A percentile compares a stretch with the other conserved stretches of the same genome.
These are phyloP conservation scores for Arthrinium puccinioides DNA, from an alignment of 2,329 filamentous ascomycete species.

Conservation along the genomic window DNA sequence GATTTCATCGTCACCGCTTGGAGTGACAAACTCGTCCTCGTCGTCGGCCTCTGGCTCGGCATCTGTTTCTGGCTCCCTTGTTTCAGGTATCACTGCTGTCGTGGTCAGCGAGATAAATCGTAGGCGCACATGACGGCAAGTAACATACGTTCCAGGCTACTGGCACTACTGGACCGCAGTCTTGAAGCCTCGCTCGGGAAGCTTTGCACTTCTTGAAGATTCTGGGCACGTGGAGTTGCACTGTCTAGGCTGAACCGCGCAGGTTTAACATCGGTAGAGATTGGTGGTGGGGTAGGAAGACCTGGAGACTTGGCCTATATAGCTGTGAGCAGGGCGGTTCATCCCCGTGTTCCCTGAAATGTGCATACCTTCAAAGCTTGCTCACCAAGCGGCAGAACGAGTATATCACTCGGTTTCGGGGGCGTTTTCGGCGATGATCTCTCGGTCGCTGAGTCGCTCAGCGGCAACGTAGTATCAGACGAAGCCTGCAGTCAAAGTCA, in stretches of 20 bases:
- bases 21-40: constrained; percentile 37
- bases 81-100: constrained; percentile 42
- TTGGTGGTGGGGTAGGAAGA: constrained; percentile 57
- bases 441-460: constrained; percentile 23
- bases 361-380: constrained; percentile 27
- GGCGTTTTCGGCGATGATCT: constrained; percentile 29
- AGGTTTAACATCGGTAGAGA: constrained; percentile 68
- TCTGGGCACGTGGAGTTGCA: constrained; percentile 77
- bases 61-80: constrained; percentile 41
- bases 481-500: constrained; percentile 30
- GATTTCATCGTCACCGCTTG: constrained; percentile 38
- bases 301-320: constrained; percentile 25
- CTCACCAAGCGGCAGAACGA: constrained; percentile 26
- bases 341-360: no score
- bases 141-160: constrained; percentile 64
- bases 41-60: constrained; percentile 48
- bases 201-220: constrained; percentile 64
- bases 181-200: constrained; percentile 43
- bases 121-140: not conserved
- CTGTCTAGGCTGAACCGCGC: constrained; percentile 58
- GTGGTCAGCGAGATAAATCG: constrained; percentile 15
- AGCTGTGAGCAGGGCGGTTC: constrained; percentile 11
- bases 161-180: constrained; percentile 59
- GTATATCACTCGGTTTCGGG: constrained; percentile 26
- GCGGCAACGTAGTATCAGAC: constrained; percentile 28